Conservation (phyloP, 1,139 yeast species). For the Debaryomyces coudertii region DNA sequence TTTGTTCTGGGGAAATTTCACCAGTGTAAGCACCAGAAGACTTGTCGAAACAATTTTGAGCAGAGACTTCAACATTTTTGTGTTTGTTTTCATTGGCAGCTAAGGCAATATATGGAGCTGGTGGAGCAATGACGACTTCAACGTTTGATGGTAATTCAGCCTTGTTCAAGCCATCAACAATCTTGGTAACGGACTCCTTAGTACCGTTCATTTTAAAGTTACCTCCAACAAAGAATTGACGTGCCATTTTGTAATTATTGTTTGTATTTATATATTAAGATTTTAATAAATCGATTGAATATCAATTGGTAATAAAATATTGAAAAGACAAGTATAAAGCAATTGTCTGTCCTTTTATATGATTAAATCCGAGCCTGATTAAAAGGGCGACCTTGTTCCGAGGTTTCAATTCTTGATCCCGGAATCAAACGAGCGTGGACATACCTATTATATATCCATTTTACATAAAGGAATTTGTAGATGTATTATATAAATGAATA, state of each 20-base stretch:
- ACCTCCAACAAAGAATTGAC: slow-evolving; percentile 97
- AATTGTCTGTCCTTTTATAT: slow-evolving; percentile 6
- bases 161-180: slow-evolving; percentile 79
- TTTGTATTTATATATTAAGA: slow-evolving; percentile 4
- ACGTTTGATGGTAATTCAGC: slow-evolving; percentile 73
- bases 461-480: background rate
- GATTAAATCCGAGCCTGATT: slow-evolving; percentile 2
- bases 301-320: slow-evolving; percentile 2
- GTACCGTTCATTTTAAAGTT: slow-evolving; percentile 99
- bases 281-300: slow-evolving; percentile 6
- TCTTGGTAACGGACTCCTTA: slow-evolving; percentile 78
- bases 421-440: slow-evolving; percentile 5
- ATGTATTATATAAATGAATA: background rate
- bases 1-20: slow-evolving; percentile 86
- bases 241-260: slow-evolving; percentile 52
- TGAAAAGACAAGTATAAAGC: slow-evolving; percentile 3
- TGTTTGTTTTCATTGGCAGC: slow-evolving; percentile 73
- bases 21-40: slow-evolving; percentile 98
- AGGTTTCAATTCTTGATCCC: slow-evolving; percentile 11
- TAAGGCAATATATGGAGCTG: slow-evolving; percentile 85
- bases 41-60: slow-evolving; percentile 88
- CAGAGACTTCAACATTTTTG: slow-evolving; percentile 76
- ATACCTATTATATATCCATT: background rate
- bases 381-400: slow-evolving; percentile 19
- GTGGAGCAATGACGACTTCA: slow-evolving; percentile 96